A percentile compares a stretch with the other conserved stretches of the same genome.
phyloP scores from a whole-genome alignment of 805 yeast genomes.

The Scheffersomyces spartinae region DNA sequence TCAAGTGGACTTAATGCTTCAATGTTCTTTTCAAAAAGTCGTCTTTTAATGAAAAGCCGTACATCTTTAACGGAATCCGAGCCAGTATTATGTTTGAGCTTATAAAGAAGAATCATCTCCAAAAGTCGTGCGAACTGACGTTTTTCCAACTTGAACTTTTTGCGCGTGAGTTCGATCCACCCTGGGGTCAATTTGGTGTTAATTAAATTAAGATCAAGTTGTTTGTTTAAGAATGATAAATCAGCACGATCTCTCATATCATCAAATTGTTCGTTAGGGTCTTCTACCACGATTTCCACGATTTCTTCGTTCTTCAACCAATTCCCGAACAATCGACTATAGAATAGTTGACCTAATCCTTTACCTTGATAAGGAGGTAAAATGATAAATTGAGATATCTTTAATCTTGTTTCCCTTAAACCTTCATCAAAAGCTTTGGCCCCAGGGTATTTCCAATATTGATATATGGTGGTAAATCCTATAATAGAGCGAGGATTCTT shows the following conservation, averaged over 20 bases:
- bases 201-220: constrained; percentile 4
- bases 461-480: constrained; percentile 78
- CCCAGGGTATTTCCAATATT: constrained; percentile 68
- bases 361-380: constrained; percentile 75
- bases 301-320: constrained; percentile 48
- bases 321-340: constrained; percentile 37
- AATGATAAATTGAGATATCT: constrained; percentile 79
- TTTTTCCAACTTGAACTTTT: constrained; percentile 47
- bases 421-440: constrained; percentile 38
- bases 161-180: constrained; percentile 32
- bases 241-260: constrained; percentile 82
- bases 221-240: constrained; percentile 21
- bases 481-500: constrained; percentile 33
- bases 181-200: too few relatives aligned
- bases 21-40: constrained; percentile 68
- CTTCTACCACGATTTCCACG: constrained; percentile 78
- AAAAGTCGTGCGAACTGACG: constrained; percentile 68
- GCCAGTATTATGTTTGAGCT: constrained; percentile 12
- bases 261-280: constrained; percentile 88
- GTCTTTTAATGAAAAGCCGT: constrained; percentile 55
- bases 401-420: constrained; percentile 37
- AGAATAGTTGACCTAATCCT: constrained; percentile 61
- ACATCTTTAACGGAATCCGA: constrained; percentile 29
- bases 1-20: constrained; percentile 67
- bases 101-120: constrained; percentile 59